These are phyloP conservation scores for Suhomyces terraborum DNA, from an alignment of 1,139 yeast genomes.

Conservation along the genomic window DNA sequence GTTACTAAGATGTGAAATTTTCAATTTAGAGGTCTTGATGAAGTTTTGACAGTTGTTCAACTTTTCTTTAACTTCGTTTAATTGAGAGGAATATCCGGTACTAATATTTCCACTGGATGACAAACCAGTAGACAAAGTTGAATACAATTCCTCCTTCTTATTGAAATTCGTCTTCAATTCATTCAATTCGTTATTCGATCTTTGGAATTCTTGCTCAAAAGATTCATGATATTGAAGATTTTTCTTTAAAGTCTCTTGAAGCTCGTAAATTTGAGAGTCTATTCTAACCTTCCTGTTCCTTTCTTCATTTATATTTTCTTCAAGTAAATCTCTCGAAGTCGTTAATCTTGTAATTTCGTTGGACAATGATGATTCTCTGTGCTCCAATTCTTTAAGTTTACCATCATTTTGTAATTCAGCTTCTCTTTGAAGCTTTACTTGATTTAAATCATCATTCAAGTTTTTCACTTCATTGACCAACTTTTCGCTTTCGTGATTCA, in stretches of 20 bases:
- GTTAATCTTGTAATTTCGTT: constrained; percentile 70
- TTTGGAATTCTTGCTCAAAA: constrained; percentile 41
- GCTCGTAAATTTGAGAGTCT: constrained; percentile 21
- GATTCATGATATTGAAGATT: constrained; percentile 29
- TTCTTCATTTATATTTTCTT: constrained; percentile 58
- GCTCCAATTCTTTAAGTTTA: constrained; percentile 61
- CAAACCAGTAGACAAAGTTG: constrained; percentile 87
- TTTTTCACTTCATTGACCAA: constrained; percentile 57
- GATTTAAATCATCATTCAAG: constrained; percentile 62
- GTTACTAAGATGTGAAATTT: constrained; percentile 56
- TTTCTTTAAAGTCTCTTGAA: constrained; percentile 28
- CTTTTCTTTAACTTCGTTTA: constrained; percentile 63
- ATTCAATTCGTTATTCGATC: constrained; percentile 45
- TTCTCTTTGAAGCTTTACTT: constrained; percentile 56
- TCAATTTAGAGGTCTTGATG: constrained; percentile 62
- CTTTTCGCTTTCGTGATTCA: constrained; percentile 43
- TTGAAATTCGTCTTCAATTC: constrained; percentile 51
- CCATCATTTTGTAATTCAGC: constrained; percentile 66
- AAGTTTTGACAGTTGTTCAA: constrained; percentile 56
- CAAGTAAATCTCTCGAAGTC: constrained; percentile 61
- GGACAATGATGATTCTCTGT: constrained; percentile 54
- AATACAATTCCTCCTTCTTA: constrained; percentile 75
- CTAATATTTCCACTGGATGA: constrained; percentile 74
- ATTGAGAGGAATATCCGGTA: constrained; percentile 73
- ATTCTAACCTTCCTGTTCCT: constrained; percentile 19